These are phyloP conservation scores for Talaromyces wortmannii DNA, from an alignment of 495 filamentous ascomycete species.

Conservation along the genomic window DNA sequence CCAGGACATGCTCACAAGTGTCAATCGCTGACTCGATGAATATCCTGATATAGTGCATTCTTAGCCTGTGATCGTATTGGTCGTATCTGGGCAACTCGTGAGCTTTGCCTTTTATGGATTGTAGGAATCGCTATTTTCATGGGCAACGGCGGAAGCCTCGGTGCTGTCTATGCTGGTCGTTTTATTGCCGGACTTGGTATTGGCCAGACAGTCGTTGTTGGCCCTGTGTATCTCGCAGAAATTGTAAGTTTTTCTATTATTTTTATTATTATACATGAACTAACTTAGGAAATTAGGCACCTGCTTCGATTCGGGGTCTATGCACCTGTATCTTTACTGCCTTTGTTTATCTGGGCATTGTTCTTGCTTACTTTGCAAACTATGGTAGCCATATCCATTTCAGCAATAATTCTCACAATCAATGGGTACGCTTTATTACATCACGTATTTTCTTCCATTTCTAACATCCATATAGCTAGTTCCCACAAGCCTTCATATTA, in stretches of 20 bases:
- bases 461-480: conserved; percentile 20
- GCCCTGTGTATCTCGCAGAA: conserved; percentile 52
- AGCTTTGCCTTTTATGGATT: conserved; percentile 51
- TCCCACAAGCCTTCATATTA: conserved; percentile 52
- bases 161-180: conserved; percentile 50
- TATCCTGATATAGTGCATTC: conserved; percentile 45
- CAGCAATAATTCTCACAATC: conserved; percentile 29
- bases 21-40: no score
- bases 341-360: conserved; percentile 56
- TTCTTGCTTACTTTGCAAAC: conserved; percentile 33
- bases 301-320: conserved; percentile 46
- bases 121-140: conserved; percentile 52
- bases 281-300: no score
- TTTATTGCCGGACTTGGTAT: conserved; percentile 57
- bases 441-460: not conserved
- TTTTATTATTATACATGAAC: no score
- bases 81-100: conserved; percentile 52
- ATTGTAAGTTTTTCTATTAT: no score
- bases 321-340: conserved; percentile 51
- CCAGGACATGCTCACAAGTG: no score
- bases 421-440: conserved; percentile 30
- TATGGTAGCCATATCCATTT: conserved; percentile 50
- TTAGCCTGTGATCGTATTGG: conserved; percentile 51
- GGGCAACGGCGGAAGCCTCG: conserved; percentile 42
- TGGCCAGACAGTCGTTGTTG: conserved; percentile 53